Evolutionary conservation across 23 red algal genomes (phyloP).

Genomic region (Gracilariopsis chorda): DNA sequence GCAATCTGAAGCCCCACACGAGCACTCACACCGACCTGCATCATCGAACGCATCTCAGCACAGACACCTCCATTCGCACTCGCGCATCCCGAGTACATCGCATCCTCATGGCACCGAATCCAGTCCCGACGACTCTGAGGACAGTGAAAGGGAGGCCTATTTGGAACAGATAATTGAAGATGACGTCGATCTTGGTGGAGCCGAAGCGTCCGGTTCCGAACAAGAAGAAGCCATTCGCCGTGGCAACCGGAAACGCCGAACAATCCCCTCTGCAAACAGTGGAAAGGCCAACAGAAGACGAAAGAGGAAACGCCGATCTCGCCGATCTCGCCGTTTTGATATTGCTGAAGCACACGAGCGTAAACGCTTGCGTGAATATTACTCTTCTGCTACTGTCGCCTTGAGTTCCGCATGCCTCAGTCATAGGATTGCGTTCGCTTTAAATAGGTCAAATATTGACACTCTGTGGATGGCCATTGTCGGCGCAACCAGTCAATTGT

Average conservation of each 20-base stretch:
- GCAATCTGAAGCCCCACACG: background rate
- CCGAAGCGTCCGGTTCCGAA: background rate
- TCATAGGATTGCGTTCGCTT: conserved; percentile 30
- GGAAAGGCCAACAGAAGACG: background rate
- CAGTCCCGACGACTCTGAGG: background rate
- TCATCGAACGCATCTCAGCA: background rate
- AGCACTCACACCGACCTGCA: background rate
- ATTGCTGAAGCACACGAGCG: conserved; percentile 20
- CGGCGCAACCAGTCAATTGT: conserved; percentile 52
- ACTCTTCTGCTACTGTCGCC: conserved; percentile 19
- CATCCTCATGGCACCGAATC: background rate
- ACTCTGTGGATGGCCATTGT: conserved; percentile 66
- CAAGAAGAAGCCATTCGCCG: background rate
- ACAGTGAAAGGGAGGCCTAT: conserved; percentile 7
- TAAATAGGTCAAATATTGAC: conserved; percentile 26
- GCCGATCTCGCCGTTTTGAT: background rate
- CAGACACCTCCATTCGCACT: background rate
- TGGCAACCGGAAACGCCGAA: background rate
- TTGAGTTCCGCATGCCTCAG: conserved; percentile 44
- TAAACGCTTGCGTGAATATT: conserved; percentile 23
- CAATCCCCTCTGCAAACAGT: background rate
- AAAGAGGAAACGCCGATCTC: background rate
- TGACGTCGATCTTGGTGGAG: conserved; percentile 6
- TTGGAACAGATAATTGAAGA: conserved; percentile 37
- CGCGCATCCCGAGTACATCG: background rate